Base-by-base conservation (phyloP, 768 basidiomycete species). In the Serendipita vermifera region DNA sequence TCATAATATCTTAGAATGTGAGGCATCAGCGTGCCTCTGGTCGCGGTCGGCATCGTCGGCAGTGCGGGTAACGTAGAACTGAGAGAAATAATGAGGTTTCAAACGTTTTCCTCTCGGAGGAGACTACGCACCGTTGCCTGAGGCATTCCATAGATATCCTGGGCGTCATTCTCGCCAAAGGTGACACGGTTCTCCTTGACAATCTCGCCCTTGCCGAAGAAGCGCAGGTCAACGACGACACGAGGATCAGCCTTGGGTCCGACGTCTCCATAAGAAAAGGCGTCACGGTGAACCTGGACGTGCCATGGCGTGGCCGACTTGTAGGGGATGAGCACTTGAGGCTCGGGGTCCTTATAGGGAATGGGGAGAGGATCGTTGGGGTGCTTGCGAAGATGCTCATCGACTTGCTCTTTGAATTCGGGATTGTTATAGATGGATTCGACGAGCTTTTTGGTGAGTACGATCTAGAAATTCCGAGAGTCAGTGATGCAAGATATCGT, bases 221-320 rank as follows among this genome's bases (percentile, higher is more conserved):
- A 67, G 31, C 66, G 58, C 33, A 64, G 60, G 62, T 69, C 70
- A 36, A 70, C 69, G 39, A 69, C 64, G n/a, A 67, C 54, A 3
- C 70, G 65, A 3, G 64, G 53, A 54, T 71, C 69, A 5, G 66
- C 64, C 5, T 35, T 54, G 5, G 62, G 61, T 2, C 65, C 69
- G 24, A 64, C 62, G 3, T 64, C 69, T 43, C 70, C 70, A 58
- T 71, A 70, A 38, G 59, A 59, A 59, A 71, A 71, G 3, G 69
- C 69, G 51, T 70, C 70, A 29, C 68, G 65, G 41, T 71, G 69
- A 32, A 71, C 68, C 58, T 70, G 29, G 6, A 62, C 60, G 59
- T 70, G 68, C 66, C 67, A 70, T 3, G 66, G 68, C 27, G n/a
- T 22, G 32, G 32, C 33, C 9, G 5, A 4, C 3, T 1, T 33